Evolutionary conservation across 306 rosid species (phyloP), one percentile per base, ranked within the genome.

Genomic region (Pyrus pyrifolia): DNA sequence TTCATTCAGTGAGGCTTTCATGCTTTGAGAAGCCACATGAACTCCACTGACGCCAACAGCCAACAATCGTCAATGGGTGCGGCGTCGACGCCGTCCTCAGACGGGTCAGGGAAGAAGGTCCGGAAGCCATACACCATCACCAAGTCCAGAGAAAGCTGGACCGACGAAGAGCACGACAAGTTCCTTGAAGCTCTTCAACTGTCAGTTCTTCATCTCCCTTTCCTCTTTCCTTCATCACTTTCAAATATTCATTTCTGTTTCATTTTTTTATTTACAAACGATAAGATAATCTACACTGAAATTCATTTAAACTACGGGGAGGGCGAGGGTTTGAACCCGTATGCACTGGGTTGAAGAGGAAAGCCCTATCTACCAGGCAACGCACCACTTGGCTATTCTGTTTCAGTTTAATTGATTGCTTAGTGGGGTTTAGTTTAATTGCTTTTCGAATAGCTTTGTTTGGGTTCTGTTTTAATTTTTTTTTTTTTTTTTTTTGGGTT

Each of bases 111-210:
- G 45, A 93, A 93, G 91, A 93, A 93, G 92, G 81, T 89, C 7
- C 83, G 98, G 67, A 93, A 93, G 88, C 97, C 98, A 9, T 93
- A 93, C 80, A 93, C 98, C 55, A 93, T 93, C 67, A 93, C 98
- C 75, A 93, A 93, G 91, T 93, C 98, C 38, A 91, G 98, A 71
- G 96, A 93, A 75, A 93, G 98, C 86, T 93, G 97, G 98, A 88
- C 97, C 14, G 97, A 93, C 11, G 96, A 93, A 85, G 98, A 93
- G 72, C 97, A 93, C 68, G 97, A 93, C 85, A 93, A 91, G 87
- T 93, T 93, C 81, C 97, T 93, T 2, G 98, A 93, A 88, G 97
- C 98, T 81, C 98, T 93, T 75, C 97, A 93, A 73, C 82, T 91
- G 98, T 93, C 13, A 80, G 92, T 84, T 63, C 63, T 65, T 93